Evolutionary conservation across 352 stramenopile genomes (phyloP).

Genomic region (Globisporangium nagaii): DNA sequence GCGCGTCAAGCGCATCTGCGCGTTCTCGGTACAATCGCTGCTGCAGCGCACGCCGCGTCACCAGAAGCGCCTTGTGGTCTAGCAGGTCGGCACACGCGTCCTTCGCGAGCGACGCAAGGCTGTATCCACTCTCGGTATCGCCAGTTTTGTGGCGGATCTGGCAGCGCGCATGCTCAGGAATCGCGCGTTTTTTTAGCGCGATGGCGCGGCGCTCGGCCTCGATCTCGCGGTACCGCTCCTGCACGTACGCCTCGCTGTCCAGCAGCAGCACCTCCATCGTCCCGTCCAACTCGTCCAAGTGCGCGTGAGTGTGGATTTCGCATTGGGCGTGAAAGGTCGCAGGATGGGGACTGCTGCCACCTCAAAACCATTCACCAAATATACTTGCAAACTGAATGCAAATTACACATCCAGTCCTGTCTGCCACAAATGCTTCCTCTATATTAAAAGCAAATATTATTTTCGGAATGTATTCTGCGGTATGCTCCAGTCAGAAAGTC

Average conservation of each 20-base stretch:
- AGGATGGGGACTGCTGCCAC: no score
- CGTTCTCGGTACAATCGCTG: conserved; percentile 11
- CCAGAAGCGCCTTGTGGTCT: background rate
- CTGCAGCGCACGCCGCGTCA: background rate
- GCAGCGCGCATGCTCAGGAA: background rate
- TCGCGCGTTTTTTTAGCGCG: background rate
- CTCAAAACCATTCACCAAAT: no score
- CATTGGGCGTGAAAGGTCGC: no score
- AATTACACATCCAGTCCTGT: no score
- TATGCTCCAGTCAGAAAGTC: no score
- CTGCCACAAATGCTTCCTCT: no score
- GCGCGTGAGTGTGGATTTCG: no score
- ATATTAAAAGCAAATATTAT: no score
- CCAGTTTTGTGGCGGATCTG: background rate
- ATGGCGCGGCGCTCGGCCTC: conserved; percentile 10
- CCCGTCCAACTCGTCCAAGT: no score
- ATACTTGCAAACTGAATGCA: no score
- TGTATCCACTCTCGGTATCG: background rate
- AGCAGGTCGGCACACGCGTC: background rate
- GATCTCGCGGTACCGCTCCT: conserved; percentile 39
- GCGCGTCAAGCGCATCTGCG: conserved; percentile 20
- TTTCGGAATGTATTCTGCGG: no score
- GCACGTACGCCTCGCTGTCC: conserved; percentile 35
- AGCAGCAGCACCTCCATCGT: conserved; percentile 70
- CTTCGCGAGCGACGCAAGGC: background rate